Conservation (phyloP, 306 rosid genomes). For the Ormosia emarginata region DNA sequence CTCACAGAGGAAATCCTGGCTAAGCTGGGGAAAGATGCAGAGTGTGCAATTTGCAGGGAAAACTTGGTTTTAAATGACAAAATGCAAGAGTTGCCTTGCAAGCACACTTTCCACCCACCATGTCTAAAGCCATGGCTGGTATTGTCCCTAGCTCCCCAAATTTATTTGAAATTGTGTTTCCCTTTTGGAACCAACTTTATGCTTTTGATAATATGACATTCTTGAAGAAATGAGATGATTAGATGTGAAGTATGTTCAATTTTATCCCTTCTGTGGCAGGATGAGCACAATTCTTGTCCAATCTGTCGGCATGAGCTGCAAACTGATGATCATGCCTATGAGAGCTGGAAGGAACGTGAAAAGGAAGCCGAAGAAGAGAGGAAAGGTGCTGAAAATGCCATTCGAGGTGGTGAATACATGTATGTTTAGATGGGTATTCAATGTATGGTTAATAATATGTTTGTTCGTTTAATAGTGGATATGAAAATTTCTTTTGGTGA, state of each 20-base stretch:
- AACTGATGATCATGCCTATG: slow-evolving; percentile 85
- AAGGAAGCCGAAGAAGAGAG: slow-evolving; percentile 95
- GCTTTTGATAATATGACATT: slow-evolving; percentile 9
- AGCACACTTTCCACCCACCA: slow-evolving; percentile 91
- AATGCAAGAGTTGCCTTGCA: slow-evolving; percentile 99
- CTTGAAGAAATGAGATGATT: neutral
- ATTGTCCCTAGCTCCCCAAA: slow-evolving; percentile 5
- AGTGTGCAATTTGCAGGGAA: slow-evolving; percentile 92
- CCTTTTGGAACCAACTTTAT: neutral
- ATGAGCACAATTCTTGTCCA: slow-evolving; percentile 86
- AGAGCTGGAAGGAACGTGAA: slow-evolving; percentile 97
- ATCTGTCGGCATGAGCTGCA: slow-evolving; percentile 83
- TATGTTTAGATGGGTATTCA: slow-evolving; percentile 52
- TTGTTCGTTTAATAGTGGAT: neutral
- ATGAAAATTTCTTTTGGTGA: neutral
- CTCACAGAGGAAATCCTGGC: slow-evolving; percentile 64
- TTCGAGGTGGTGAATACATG: slow-evolving; percentile 96
- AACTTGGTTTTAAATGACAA: slow-evolving; percentile 65
- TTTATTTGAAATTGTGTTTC: neutral
- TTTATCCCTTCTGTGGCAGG: slow-evolving; percentile 42
- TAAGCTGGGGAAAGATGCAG: slow-evolving; percentile 69
- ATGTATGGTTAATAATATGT: neutral
- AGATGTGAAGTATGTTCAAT: neutral
- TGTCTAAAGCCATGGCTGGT: slow-evolving; percentile 99
- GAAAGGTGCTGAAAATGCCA: slow-evolving; percentile 89